Evolutionary conservation across 805 yeast genomes (phyloP), one percentile per base, ranked within the genome.

Genomic region (Torulaspora maleeae): DNA sequence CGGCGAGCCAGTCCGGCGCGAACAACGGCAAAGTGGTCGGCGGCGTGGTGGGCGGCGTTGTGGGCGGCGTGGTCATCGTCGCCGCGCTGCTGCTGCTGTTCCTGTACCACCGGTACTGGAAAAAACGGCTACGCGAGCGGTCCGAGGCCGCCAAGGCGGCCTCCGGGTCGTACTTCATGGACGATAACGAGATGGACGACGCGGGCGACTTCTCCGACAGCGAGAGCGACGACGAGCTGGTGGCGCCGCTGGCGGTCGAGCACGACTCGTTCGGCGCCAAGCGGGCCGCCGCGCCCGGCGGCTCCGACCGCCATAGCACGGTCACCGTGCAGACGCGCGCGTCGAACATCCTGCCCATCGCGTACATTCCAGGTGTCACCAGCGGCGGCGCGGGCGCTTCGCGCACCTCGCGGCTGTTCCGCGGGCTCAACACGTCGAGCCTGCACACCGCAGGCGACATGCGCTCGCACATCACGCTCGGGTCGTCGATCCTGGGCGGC

Each of bases 351-450:
- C 76, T 90, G 49, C 96, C 96, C 15, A 83, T 91, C 46, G 95
- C 95, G 2, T 90, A 89, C 61, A 86, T 90, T 48, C 98, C 97
- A 0, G 97, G 97, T 29, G 96, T 89, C 36, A 86, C 89, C 4
- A 53, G 48, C 44, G 49, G 45, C 12, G 43, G 49, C 15, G 39
- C 35, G 24, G 43, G 47, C 15, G 55, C 49, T 4, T 29, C 43
- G 3, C 27, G 30, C 6, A n/a, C 40, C n/a, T 37, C 49, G 4
- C 35, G 51, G 16, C 29, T 44, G 22, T 44, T 44, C 40, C 48
- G 48, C n/a, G 48, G 48, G n/a, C 48, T 44, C 43, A 49, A 50
- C 38, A 45, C 55, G 36, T 34, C 43, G 25, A 25, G 46, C 28
- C 39, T 54, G 30, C 45, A 51, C 45, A 45, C 43, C 25, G 50